Evolutionary conservation across 2,329 filamentous ascomycete species (phyloP), one percentile per base, ranked within the genome.

Genomic region (Fusarium annulatum): DNA sequence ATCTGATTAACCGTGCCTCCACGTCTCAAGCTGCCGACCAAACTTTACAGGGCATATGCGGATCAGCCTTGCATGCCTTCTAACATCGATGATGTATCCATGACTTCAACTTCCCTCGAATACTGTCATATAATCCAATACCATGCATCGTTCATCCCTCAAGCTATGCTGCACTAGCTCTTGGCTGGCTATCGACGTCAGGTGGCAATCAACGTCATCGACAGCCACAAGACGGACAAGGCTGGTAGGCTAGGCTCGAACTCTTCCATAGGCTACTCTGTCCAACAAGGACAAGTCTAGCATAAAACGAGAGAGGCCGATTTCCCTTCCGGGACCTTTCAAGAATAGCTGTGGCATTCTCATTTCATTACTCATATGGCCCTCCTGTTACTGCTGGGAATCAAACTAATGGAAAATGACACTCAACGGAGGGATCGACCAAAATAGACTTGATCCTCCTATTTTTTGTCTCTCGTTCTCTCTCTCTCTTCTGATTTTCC

Each of bases 331-430:
- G 36, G 58, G 45, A 48, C 38, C 36, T 39, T 53, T 39, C 36
- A 61, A 49, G 26, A 26, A 55, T 45, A 56, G 45, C 57, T 60
- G 28, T 58, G 52, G 60, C 71, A 74, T 74, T 74, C 71, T 73
- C 59, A 61, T 72, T 73, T 74, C 71, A 74, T 74, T 74, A 74
- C 64, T 72, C 71, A 69, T 74, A 72, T 57, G 52, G 43, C 60
- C 60, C 60, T 74, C 64, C 64, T 69, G 71, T 64, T 69, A 53
- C 65, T 72, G 56, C 51, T 59, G 53, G 51, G 58, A 69, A 72
- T 61, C 69, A 72, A 69, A 72, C 64, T 72, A 60, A 34, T 42
- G 51, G 60, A 30, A 61, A 74, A 61, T 61, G 43, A 36, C 67
- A 58, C 63, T 62, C 57, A 28, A 57, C 36, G 56, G 45, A 64